phyloP scores from a whole-genome alignment of 768 basidiomycete species.

The Tephrocybe sp. region DNA sequence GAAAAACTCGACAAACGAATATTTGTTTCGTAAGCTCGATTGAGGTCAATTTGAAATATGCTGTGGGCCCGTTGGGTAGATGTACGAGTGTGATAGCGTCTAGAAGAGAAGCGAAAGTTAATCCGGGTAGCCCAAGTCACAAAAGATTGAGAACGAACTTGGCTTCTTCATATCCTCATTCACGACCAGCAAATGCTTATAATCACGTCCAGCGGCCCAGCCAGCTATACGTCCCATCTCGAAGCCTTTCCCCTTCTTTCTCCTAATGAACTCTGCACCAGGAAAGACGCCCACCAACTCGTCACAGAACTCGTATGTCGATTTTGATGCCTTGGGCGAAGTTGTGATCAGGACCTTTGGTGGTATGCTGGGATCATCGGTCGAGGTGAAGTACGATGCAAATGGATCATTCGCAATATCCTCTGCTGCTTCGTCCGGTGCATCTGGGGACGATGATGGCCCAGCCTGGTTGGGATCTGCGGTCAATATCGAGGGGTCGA shows the following conservation, averaged over 20 bases:
- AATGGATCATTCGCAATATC: slow-evolving; percentile 79
- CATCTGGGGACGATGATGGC: slow-evolving; percentile 36
- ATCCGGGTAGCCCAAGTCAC: neutral
- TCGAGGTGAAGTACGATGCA: slow-evolving; percentile 70
- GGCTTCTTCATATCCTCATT: slow-evolving; percentile 96
- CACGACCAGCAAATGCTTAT: slow-evolving; percentile 86
- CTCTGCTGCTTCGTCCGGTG: slow-evolving; percentile 56
- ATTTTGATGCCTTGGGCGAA: slow-evolving; percentile 82
- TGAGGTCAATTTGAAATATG: slow-evolving; percentile 93
- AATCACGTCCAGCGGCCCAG: slow-evolving; percentile 90
- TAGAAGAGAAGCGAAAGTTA: slow-evolving; percentile 29
- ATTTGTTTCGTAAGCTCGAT: slow-evolving; percentile 86
- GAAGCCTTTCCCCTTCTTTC: slow-evolving; percentile 88
- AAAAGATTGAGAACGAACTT: slow-evolving; percentile 55
- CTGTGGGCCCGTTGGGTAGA: slow-evolving; percentile 90
- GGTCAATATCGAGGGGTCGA: slow-evolving; percentile 68
- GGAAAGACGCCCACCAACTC: slow-evolving; percentile 89
- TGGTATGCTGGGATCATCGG: slow-evolving; percentile 67
- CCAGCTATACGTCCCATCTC: slow-evolving; percentile 89
- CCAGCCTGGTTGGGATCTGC: slow-evolving; percentile 42
- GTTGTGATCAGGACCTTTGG: slow-evolving; percentile 92
- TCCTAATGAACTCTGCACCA: slow-evolving; percentile 83
- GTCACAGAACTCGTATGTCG: slow-evolving; percentile 91
- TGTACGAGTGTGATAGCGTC: slow-evolving; percentile 92
- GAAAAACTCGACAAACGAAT: slow-evolving; percentile 50